Conservation (phyloP, 441 rosid species). For the Eutrema salsugineum region DNA sequence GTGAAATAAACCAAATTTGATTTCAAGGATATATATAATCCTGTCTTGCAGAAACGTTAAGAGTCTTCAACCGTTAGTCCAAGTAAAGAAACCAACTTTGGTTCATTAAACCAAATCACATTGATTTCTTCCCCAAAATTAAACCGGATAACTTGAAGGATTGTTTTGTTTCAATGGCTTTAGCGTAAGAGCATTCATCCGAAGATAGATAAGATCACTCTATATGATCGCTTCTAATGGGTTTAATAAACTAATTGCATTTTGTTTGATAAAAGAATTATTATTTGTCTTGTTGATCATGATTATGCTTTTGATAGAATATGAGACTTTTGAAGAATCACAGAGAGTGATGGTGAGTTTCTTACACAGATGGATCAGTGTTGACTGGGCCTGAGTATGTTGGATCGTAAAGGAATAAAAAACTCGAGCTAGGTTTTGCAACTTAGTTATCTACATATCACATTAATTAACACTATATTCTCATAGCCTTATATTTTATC, state of each 20-base stretch:
- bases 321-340: conserved; percentile 73
- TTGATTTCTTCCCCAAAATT: no score
- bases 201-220: no score
- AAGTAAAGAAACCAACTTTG: no score
- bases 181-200: no score
- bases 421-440: conserved; percentile 52
- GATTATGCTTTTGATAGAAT: conserved; percentile 34
- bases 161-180: no score
- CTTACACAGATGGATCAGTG: conserved; percentile 52
- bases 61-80: no score
- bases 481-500: background rate
- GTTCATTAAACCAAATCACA: no score
- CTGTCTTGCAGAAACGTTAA: no score
- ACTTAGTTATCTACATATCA: background rate
- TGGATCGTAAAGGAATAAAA: conserved; percentile 49
- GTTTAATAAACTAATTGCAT: background rate
- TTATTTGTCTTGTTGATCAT: background rate
- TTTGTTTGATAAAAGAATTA: background rate
- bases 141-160: no score
- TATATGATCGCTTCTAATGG: no score
- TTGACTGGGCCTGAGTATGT: conserved; percentile 65
- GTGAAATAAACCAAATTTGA: no score
- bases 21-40: no score
- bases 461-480: background rate
- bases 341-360: conserved; percentile 62